Conservation (phyloP, 1,284 basidiomycete species). For the Porogramme epimiltina region DNA sequence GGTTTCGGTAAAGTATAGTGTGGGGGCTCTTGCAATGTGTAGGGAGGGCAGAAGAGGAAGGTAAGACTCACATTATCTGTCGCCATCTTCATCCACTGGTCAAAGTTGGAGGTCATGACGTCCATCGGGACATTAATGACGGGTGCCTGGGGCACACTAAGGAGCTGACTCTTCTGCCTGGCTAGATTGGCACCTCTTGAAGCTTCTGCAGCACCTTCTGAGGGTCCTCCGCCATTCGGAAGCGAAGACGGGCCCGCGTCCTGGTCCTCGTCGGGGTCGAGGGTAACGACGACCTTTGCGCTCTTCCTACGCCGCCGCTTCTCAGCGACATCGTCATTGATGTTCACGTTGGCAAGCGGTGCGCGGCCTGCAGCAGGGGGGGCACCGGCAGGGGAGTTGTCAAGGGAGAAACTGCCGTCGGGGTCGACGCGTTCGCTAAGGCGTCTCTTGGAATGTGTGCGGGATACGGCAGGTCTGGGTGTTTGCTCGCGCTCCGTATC, state of each 20-base stretch:
- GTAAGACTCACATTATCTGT: slow-evolving; percentile 88
- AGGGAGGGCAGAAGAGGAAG: not conserved
- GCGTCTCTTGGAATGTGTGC: slow-evolving; percentile 51
- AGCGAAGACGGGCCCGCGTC: slow-evolving; percentile 56
- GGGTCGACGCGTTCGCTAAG: slow-evolving; percentile 56
- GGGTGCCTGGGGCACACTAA: slow-evolving; percentile 59
- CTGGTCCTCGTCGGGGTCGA: slow-evolving; percentile 46
- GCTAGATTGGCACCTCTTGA: slow-evolving; percentile 40
- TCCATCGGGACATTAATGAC: slow-evolving; percentile 68
- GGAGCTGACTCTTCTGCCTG: slow-evolving; percentile 65
- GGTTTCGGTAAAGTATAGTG: not conserved
- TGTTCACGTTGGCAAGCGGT: slow-evolving; percentile 60
- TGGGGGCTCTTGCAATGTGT: not conserved
- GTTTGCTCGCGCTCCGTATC: slow-evolving; percentile 32
- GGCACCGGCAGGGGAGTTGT: slow-evolving; percentile 30
- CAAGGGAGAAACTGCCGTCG: slow-evolving; percentile 53
- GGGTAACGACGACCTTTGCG: slow-evolving; percentile 45
- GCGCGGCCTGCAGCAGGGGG: slow-evolving; percentile 31
- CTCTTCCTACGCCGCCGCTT: slow-evolving; percentile 77
- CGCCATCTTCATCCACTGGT: slow-evolving; percentile 99
- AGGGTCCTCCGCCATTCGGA: slow-evolving; percentile 16
- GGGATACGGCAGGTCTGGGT: slow-evolving; percentile 19
- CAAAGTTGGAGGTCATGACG: slow-evolving; percentile 88
- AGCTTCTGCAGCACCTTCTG: slow-evolving; percentile 36
- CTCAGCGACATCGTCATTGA: slow-evolving; percentile 82